phyloP scores from a whole-genome alignment of 805 yeast species.

The fission yeast (Schizosaccharomyces pombe) region DNA sequence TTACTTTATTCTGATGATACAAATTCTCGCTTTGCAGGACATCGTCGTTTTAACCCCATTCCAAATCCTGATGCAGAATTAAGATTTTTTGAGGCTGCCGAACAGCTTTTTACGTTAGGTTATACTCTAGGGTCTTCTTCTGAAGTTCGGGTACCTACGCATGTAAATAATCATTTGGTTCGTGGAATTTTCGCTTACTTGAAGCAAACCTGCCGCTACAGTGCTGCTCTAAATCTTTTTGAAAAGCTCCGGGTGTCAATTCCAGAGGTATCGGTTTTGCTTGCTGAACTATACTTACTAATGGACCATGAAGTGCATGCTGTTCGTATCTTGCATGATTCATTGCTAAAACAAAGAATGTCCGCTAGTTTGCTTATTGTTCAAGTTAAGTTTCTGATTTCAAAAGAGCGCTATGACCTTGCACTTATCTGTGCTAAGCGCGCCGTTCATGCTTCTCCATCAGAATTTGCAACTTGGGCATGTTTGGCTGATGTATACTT shows the following conservation, averaged over 20 bases:
- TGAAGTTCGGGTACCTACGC: slow-evolving; percentile 44
- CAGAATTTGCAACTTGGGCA: slow-evolving; percentile 56
- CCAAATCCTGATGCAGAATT: slow-evolving; percentile 24
- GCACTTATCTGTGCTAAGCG: slow-evolving; percentile 38
- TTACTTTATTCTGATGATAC: slow-evolving; percentile 61
- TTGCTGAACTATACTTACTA: slow-evolving; percentile 16
- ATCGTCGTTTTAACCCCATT: slow-evolving; percentile 64
- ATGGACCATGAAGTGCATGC: slow-evolving; percentile 27
- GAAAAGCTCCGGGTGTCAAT: slow-evolving; percentile 28
- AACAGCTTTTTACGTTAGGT: slow-evolving; percentile 26
- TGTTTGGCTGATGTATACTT: slow-evolving; percentile 37
- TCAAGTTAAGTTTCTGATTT: slow-evolving; percentile 40
- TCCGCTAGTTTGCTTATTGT: slow-evolving; percentile 33
- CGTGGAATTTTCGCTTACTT: slow-evolving; percentile 48
- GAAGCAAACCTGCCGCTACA: slow-evolving; percentile 40
- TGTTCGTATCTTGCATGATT: slow-evolving; percentile 21
- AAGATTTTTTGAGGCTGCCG: slow-evolving; percentile 40
- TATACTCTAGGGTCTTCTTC: slow-evolving; percentile 39
- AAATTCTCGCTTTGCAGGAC: slow-evolving; percentile 53
- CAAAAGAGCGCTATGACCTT: slow-evolving; percentile 27
- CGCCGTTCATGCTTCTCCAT: slow-evolving; percentile 45
- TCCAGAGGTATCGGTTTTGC: slow-evolving; percentile 29
- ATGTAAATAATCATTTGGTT: slow-evolving; percentile 42
- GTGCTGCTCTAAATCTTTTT: slow-evolving; percentile 36
- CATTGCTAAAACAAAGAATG: slow-evolving; percentile 24